Base-by-base conservation (phyloP, 2,329 filamentous ascomycete genomes). In the Cercospora beticola region DNA sequence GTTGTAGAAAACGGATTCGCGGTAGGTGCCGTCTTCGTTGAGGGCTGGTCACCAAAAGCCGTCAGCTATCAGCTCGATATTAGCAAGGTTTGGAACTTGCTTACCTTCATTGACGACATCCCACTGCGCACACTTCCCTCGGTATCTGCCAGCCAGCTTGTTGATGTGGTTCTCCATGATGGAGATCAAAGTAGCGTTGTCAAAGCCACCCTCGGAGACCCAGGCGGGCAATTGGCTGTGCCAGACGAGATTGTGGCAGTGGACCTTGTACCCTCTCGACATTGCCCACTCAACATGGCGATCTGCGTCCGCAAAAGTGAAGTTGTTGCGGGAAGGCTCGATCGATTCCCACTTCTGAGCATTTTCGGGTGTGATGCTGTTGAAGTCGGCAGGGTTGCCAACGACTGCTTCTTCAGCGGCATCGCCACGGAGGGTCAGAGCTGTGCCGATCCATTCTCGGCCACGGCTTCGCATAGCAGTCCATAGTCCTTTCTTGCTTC, bases 191-290 rank as follows among this genome's bases (percentile, higher is more conserved):
- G 80, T 82, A 5, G 78, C 76, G 69, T 82, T 82, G 71, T 80
- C 76, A 54, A 74, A 76, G 30, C 36, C 21, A 21, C 64, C 54
- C 9, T 73, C 71, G 1, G 75, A 75, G 0, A 81, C 78, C 79
- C 81, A 83, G 14, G 64, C 67, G 0, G 81, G 80, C 14, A 82
- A 74, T 60, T 82, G 80, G 46, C 73, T 78, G 72, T 82, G 76
- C 81, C 81, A 83, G 3, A 82, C 79, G 5, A 82, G 73, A 8
- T 72, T 81, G 69, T 82, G 81, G 76, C 81, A 82, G 57, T 80
- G 73, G 65, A 80, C 74, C 62, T 78, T 71, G 58, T 79, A 75
- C 30, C 77, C 74, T 70, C 82, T 78, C 54, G 75, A 71, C n/a
- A 69, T 69, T 5, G 57, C 66, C 49, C n/a, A 49, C 16, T 52